These are phyloP conservation scores for Simmondsia chinensis DNA, from an alignment of 148 eudicot genomes.

Conservation along the genomic window DNA sequence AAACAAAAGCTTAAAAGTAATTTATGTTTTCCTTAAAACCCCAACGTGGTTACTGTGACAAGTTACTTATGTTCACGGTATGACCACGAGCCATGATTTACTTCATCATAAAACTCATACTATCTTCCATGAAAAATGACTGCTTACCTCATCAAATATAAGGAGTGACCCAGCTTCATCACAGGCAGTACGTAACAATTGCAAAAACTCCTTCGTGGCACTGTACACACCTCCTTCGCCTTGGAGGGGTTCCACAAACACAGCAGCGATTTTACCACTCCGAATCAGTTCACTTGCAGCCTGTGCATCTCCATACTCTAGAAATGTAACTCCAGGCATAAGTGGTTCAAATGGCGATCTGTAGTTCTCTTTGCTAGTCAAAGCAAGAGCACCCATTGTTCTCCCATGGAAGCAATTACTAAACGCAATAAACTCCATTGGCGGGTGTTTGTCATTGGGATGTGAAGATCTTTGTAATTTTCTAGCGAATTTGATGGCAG, in stretches of 20 bases:
- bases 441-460: slow-evolving; percentile 41
- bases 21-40: too few species aligned
- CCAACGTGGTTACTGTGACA: too few species aligned
- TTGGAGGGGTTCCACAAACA: slow-evolving; percentile 92
- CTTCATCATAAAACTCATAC: too few species aligned
- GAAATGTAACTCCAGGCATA: slow-evolving; percentile 86
- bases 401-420: slow-evolving; percentile 89
- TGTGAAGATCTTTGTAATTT: slow-evolving; percentile 57
- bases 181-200: slow-evolving; percentile 62
- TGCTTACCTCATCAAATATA: slow-evolving; percentile 81
- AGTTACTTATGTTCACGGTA: too few species aligned
- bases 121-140: background rate
- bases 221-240: slow-evolving; percentile 95
- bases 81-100: too few species aligned
- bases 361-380: slow-evolving; percentile 92
- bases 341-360: slow-evolving; percentile 81
- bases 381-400: slow-evolving; percentile 82
- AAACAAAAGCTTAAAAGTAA: background rate
- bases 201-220: slow-evolving; percentile 78
- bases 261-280: slow-evolving; percentile 74
- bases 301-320: slow-evolving; percentile 62
- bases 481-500: slow-evolving; percentile 90
- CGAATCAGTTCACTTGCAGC: slow-evolving; percentile 52
- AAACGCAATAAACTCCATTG: slow-evolving; percentile 59
- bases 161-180: slow-evolving; percentile 69